phyloP scores from a whole-genome alignment of 345 rosid species.

The Acer negundo region DNA sequence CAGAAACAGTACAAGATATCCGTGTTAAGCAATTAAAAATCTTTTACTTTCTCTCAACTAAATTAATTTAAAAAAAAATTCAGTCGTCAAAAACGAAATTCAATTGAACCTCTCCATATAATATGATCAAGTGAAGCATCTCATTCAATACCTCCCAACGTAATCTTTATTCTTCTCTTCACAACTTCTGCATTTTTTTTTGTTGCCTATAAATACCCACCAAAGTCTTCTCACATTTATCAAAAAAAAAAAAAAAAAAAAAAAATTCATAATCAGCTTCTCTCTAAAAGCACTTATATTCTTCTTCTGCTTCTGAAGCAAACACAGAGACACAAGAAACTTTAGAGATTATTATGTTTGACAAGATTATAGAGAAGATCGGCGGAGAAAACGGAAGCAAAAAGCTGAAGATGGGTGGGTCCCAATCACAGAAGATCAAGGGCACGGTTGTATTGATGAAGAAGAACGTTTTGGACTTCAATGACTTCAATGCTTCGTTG shows the following conservation, averaged over 20 bases:
- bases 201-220: neutral
- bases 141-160: neutral
- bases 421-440: conserved; percentile 36
- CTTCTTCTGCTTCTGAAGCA: neutral
- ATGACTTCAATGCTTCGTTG: conserved; percentile 63
- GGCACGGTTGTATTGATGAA: conserved; percentile 85
- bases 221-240: neutral
- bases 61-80: no score
- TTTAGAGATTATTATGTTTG: neutral
- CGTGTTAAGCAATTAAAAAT: no score
- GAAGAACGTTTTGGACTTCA: conserved; percentile 84
- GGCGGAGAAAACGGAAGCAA: neutral
- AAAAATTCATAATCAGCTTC: no score
- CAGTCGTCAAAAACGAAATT: neutral
- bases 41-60: no score
- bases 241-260: neutral
- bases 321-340: neutral
- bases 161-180: neutral
- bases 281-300: no score
- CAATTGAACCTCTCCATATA: neutral
- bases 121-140: neutral
- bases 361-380: conserved; percentile 25
- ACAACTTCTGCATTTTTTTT: neutral
- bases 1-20: no score
- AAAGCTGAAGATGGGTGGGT: neutral